These are phyloP conservation scores for Bipolaris oryzae DNA, from an alignment of 2,329 filamentous ascomycete species.

Conservation along the genomic window DNA sequence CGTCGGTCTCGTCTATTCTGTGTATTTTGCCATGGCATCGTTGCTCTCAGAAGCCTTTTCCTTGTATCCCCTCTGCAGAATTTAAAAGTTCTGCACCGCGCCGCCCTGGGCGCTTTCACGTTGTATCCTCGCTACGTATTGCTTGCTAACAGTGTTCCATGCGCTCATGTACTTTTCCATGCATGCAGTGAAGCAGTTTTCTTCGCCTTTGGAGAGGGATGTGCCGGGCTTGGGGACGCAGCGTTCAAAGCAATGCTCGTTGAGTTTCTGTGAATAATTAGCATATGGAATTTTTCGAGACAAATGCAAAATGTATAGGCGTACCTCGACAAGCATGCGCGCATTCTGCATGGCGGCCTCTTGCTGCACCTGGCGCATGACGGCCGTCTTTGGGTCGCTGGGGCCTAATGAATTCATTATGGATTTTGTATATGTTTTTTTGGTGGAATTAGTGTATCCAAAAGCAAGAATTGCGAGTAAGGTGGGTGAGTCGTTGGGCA, in stretches of 20 bases:
- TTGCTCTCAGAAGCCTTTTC: not conserved
- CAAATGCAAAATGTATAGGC: not conserved
- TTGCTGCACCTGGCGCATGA: constrained; percentile 61
- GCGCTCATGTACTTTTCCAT: constrained; percentile 63
- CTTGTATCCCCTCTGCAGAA: not conserved
- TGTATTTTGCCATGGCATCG: not conserved
- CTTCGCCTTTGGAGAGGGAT: constrained; percentile 57
- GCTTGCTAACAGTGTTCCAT: constrained; percentile 59
- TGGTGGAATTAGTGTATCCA: not conserved
- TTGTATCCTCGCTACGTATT: constrained; percentile 58
- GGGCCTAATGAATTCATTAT: constrained; percentile 44
- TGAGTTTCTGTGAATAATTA: constrained; percentile 51
- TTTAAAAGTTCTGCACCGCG: constrained; percentile 14
- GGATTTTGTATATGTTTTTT: constrained; percentile 2
- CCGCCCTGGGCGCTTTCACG: constrained; percentile 37
- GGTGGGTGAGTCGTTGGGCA: constrained; percentile 4
- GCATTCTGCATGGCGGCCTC: constrained; percentile 60
- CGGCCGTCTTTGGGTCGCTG: constrained; percentile 53
- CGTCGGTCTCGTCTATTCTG: not conserved
- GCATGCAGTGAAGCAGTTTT: constrained; percentile 57
- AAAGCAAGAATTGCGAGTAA: not conserved
- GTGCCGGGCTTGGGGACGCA: constrained; percentile 60
- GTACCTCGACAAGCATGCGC: constrained; percentile 54
- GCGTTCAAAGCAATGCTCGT: constrained; percentile 63
- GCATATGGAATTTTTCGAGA: not conserved